phyloP scores from a whole-genome alignment of 306 rosid species.

The Glycine latifolia region DNA sequence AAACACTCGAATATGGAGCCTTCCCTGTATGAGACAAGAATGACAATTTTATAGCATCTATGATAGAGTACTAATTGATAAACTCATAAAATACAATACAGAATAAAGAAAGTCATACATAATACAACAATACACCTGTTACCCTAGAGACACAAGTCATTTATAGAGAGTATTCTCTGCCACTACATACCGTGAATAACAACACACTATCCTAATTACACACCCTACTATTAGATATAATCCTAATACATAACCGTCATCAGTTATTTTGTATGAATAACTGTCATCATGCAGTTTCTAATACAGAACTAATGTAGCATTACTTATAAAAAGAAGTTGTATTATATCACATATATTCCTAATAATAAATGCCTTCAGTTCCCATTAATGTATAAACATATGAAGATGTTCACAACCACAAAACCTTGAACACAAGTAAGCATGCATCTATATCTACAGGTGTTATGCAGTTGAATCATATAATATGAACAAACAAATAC shows the following conservation, averaged over 20 bases:
- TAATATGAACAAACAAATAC: background rate
- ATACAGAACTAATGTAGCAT: background rate
- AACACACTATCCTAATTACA: background rate
- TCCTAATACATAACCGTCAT: background rate
- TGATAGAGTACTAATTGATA: background rate
- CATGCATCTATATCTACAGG: too few species aligned
- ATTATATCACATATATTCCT: too few species aligned
- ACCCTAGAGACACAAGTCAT: background rate
- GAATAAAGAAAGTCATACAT: background rate
- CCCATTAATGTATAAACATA: too few species aligned
- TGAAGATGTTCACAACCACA: background rate
- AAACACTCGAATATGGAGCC: conserved; percentile 92
- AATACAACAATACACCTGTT: background rate
- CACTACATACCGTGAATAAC: background rate
- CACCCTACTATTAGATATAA: background rate
- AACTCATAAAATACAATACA: background rate
- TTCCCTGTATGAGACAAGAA: conserved; percentile 67
- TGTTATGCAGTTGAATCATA: too few species aligned
- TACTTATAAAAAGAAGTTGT: too few species aligned
- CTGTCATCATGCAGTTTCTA: background rate
- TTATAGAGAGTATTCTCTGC: background rate
- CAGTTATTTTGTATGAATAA: background rate
- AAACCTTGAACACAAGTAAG: too few species aligned
- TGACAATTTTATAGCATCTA: conserved; percentile 42
- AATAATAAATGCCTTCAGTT: too few species aligned